These are phyloP conservation scores for Prunus campanulata DNA, from an alignment of 306 rosid genomes.

Conservation along the genomic window DNA sequence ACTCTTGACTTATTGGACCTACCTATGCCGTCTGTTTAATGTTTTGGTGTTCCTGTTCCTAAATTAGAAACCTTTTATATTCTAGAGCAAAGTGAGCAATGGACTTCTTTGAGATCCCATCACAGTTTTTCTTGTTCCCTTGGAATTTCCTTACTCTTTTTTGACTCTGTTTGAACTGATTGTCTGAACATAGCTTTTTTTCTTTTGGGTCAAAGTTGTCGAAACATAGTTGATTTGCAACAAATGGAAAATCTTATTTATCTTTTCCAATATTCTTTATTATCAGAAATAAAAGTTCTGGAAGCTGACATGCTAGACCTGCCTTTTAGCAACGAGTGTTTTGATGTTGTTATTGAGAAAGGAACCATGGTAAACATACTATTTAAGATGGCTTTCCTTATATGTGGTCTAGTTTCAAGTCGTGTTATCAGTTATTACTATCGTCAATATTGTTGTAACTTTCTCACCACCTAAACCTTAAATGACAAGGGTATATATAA, in stretches of 20 bases:
- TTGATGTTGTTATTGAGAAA: slow-evolving; percentile 92
- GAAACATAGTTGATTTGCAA: background rate
- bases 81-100: background rate
- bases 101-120: background rate
- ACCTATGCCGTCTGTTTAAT: background rate
- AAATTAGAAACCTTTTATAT: background rate
- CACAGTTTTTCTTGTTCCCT: background rate
- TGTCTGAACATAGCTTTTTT: background rate
- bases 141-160: too few species aligned
- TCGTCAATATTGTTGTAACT: background rate
- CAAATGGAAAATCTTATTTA: background rate
- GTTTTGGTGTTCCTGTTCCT: background rate
- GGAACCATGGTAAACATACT: slow-evolving; percentile 77
- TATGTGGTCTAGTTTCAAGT: slow-evolving; percentile 17
- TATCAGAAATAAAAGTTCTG: slow-evolving; percentile 77
- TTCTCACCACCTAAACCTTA: background rate
- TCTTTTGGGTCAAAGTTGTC: background rate
- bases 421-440: slow-evolving; percentile 11
- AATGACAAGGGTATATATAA: slow-evolving; percentile 12
- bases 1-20: background rate
- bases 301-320: slow-evolving; percentile 97
- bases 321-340: slow-evolving; percentile 72
- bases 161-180: background rate
- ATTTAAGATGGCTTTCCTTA: slow-evolving; percentile 21
- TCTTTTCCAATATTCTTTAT: slow-evolving; percentile 18